phyloP scores from a whole-genome alignment of 1,284 basidiomycete species.

The Apiotrichum gracile region DNA sequence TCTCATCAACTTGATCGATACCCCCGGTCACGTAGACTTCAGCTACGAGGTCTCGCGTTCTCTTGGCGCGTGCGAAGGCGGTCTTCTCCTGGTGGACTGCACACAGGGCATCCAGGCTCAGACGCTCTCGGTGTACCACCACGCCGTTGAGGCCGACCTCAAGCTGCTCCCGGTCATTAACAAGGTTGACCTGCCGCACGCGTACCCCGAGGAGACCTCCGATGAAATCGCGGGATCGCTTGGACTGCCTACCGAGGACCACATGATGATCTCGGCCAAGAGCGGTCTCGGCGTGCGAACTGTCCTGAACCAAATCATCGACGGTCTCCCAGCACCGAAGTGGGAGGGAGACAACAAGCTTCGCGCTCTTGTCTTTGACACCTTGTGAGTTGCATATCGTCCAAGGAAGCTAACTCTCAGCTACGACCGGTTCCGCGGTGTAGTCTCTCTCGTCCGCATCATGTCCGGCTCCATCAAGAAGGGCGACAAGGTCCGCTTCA shows the following conservation, averaged over 20 bases:
- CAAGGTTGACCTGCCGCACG: conserved; percentile 88
- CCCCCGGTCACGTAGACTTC: conserved; percentile 95
- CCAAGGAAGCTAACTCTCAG: conserved; percentile 48
- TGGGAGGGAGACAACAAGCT: conserved; percentile 53
- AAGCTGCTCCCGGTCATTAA: conserved; percentile 89
- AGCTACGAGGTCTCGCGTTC: conserved; percentile 93
- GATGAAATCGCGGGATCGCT: conserved; percentile 76
- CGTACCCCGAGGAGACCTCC: conserved; percentile 71
- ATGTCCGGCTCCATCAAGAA: conserved; percentile 55
- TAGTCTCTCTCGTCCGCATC: conserved; percentile 84
- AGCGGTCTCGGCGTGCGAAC: conserved; percentile 69
- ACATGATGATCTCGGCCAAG: conserved; percentile 84
- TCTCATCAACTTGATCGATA: conserved; percentile 94
- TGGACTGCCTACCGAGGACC: conserved; percentile 64
- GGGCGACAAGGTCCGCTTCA: conserved; percentile 86
- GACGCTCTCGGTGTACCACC: conserved; percentile 89
- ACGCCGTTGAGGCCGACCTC: conserved; percentile 73
- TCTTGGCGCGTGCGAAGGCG: conserved; percentile 88
- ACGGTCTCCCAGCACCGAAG: conserved; percentile 71
- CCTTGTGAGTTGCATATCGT: conserved; percentile 56
- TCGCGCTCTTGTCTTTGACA: conserved; percentile 89
- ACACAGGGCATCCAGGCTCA: conserved; percentile 96
- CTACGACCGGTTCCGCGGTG: conserved; percentile 93
- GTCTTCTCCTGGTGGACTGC: conserved; percentile 83
- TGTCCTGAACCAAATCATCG: conserved; percentile 73